Evolutionary conservation across 1,139 yeast species (phyloP).

Genomic region (Geotrichum fermentans): DNA sequence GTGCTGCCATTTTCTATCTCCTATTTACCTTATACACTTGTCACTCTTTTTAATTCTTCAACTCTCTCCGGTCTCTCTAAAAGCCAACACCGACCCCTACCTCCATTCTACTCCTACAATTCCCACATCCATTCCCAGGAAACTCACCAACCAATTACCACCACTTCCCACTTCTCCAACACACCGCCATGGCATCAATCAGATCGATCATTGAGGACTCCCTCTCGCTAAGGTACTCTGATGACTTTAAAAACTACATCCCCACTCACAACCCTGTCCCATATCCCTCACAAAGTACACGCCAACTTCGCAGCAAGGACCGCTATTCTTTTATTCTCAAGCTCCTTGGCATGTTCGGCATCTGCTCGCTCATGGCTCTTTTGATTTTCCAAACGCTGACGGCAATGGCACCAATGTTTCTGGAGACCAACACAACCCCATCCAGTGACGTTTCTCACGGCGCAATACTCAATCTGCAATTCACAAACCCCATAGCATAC

Average conservation of each 20-base stretch:
- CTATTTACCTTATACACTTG: no score
- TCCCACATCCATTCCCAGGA: no score
- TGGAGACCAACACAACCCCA: neutral
- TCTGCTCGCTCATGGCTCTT: slow-evolving; percentile 6
- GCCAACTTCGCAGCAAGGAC: neutral
- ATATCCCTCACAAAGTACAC: neutral
- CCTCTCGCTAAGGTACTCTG: neutral
- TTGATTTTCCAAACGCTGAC: slow-evolving; percentile 1
- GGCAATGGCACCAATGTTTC: neutral
- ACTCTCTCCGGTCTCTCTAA: no score
- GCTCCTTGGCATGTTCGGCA: slow-evolving; percentile 8
- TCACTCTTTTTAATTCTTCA: no score
- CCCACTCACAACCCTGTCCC: neutral
- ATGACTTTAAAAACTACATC: neutral
- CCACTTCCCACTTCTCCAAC: no score
- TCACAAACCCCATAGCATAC: slow-evolving; percentile 8
- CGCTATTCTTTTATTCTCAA: slow-evolving; percentile 1
- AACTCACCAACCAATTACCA: no score
- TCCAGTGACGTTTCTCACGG: neutral
- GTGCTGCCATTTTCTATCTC: no score
- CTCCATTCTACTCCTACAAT: no score
- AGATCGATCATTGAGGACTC: slow-evolving; percentile 4
- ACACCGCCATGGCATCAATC: slow-evolving; percentile 1
- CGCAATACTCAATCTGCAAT: neutral
- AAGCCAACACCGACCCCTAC: no score